Evolutionary conservation across 75 land plant species (phyloP).

Genomic region (Pinus tabuliformis): DNA sequence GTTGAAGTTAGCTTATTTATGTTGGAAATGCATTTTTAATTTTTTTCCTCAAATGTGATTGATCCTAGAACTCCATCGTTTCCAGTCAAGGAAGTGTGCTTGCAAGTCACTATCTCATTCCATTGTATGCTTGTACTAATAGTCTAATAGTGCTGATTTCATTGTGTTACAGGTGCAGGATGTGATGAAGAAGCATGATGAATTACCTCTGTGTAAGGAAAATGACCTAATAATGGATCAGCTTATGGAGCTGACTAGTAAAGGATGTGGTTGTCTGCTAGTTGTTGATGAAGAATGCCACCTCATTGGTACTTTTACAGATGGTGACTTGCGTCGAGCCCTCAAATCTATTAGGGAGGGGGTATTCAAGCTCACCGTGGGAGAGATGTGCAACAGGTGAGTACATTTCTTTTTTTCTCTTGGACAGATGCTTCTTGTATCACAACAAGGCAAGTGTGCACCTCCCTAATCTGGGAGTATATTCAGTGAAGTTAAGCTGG

Average conservation of each 20-base stretch:
- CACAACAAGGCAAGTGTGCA: too few relatives aligned
- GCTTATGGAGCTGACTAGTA: conserved; percentile 84
- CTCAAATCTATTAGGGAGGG: conserved; percentile 83
- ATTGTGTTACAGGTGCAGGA: conserved; percentile 72
- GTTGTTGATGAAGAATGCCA: conserved; percentile 71
- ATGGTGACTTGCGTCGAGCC: conserved; percentile 95
- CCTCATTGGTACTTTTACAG: conserved; percentile 94
- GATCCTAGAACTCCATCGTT: not conserved
- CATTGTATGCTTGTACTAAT: too few relatives aligned
- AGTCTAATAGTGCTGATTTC: too few relatives aligned
- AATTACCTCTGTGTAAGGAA: conserved; percentile 85
- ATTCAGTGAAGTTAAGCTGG: too few relatives aligned
- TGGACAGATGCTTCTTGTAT: too few relatives aligned
- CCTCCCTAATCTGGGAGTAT: too few relatives aligned
- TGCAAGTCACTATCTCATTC: too few relatives aligned
- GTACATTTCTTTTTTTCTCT: not conserved
- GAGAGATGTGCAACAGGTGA: conserved; percentile 95
- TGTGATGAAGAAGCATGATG: conserved; percentile 87
- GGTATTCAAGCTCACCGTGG: conserved; percentile 87
- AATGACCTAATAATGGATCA: conserved; percentile 94
- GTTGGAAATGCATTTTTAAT: not conserved
- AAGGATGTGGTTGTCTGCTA: conserved; percentile 97
- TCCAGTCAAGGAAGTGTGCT: too few relatives aligned
- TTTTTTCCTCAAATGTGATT: not conserved
- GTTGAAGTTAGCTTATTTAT: not conserved